Evolutionary conservation across 2,329 filamentous ascomycete genomes (phyloP).

Genomic region (Trichophaea hybrida): DNA sequence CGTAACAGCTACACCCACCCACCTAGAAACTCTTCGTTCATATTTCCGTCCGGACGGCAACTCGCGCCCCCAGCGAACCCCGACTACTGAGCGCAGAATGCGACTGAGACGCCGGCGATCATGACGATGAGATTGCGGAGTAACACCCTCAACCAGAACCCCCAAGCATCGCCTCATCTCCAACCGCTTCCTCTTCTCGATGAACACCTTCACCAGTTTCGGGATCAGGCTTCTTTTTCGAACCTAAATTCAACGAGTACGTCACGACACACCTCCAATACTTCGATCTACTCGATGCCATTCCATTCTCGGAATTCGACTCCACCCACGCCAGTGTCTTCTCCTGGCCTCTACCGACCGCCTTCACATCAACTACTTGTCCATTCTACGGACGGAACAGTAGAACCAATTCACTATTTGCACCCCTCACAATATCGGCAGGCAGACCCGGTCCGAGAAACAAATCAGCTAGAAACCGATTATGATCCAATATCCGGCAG

Average conservation of each 20-base stretch:
- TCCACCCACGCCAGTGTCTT: conserved; percentile 20
- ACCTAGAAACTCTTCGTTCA: neutral
- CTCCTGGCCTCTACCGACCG: conserved; percentile 18
- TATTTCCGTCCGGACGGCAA: neutral
- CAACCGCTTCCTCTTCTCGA: neutral
- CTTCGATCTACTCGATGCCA: conserved; percentile 21
- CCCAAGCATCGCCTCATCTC: neutral
- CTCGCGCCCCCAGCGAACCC: neutral
- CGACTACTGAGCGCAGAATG: conserved; percentile 2
- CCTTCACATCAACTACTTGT: conserved; percentile 9
- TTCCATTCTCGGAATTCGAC: conserved; percentile 16
- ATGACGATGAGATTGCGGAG: conserved; percentile 2
- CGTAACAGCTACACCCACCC: neutral
- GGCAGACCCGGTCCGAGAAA: conserved; percentile 24
- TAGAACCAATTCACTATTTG: conserved; percentile 12
- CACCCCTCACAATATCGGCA: conserved; percentile 25
- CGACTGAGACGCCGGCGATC: conserved; percentile 5
- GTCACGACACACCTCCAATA: conserved; percentile 19
- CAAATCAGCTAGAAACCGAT: conserved; percentile 44
- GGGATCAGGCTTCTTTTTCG: conserved; percentile 1
- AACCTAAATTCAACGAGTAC: conserved; percentile 20
- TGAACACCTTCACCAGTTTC: neutral
- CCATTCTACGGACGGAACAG: neutral
- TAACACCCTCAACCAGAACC: neutral
- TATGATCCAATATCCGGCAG: conserved; percentile 77